Percentiles rank a stretch among this genome's conserved stretches.
These are phyloP conservation scores for Blepharisma undulans DNA, from an alignment of 169 alveolate species.

Conservation along the genomic window DNA sequence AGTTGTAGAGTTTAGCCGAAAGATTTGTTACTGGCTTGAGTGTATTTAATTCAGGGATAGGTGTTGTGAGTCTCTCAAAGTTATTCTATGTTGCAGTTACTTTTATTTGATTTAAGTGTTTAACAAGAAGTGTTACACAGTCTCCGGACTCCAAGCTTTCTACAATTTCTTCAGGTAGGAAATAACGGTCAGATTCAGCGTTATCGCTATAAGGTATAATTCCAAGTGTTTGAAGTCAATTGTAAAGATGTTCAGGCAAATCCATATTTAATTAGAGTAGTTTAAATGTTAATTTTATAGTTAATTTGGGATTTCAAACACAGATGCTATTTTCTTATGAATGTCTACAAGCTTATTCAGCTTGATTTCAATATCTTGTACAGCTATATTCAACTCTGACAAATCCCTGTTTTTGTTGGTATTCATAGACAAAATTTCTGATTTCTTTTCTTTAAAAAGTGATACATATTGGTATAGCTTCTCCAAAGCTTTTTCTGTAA, in stretches of 20 bases:
- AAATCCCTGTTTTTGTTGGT: not conserved
- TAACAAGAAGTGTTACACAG: not conserved
- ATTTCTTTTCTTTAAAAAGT: not conserved
- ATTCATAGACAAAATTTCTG: not conserved
- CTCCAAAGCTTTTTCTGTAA: not conserved
- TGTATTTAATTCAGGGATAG: conserved; percentile 29
- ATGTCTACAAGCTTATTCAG: not conserved
- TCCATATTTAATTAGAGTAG: not conserved
- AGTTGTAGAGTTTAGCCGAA: conserved; percentile 51
- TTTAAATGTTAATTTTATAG: not conserved
- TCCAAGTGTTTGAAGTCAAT: not conserved
- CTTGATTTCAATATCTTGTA: not conserved
- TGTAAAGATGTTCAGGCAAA: not conserved
- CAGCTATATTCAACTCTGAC: not conserved
- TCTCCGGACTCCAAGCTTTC: conserved; percentile 12
- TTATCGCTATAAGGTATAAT: not conserved
- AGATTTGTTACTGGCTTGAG: conserved; percentile 30
- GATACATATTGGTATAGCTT: not conserved
- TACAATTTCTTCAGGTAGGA: not conserved
- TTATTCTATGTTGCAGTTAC: conserved; percentile 31
- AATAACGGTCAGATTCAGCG: not conserved
- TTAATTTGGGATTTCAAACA: not conserved
- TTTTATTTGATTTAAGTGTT: conserved; percentile 18
- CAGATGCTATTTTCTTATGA: not conserved
- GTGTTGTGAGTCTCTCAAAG: conserved; percentile 18